Conservation (phyloP, 306 rosid species). For the Glycyrrhiza uralensis region DNA sequence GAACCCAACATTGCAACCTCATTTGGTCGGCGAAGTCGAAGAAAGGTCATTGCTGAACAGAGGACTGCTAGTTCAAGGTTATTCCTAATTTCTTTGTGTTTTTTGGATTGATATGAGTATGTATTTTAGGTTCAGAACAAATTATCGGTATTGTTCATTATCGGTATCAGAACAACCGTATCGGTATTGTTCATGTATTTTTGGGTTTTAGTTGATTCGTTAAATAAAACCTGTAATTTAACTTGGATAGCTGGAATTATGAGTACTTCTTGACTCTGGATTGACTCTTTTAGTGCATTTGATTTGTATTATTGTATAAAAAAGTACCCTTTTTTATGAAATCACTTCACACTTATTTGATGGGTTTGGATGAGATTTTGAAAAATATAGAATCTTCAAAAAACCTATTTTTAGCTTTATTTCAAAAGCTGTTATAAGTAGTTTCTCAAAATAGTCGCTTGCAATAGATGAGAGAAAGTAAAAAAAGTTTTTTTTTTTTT, state of each 20-base stretch:
- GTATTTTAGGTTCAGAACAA: background rate
- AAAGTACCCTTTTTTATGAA: background rate
- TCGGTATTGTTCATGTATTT: conserved; percentile 16
- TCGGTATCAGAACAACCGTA: background rate
- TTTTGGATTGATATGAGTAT: conserved; percentile 20
- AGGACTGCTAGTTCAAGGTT: conserved; percentile 99
- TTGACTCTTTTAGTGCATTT: background rate
- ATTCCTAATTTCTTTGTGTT: conserved; percentile 32
- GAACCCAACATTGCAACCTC: conserved; percentile 97
- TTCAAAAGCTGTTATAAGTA: background rate
- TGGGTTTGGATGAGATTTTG: background rate
- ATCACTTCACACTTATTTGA: background rate
- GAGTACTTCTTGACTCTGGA: background rate
- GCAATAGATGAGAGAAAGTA: background rate
- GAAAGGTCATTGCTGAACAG: conserved; percentile 91
- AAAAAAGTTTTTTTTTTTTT: too few species aligned
- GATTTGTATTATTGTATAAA: background rate
- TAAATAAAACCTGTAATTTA: background rate
- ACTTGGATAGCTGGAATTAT: background rate
- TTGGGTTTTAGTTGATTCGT: too few species aligned
- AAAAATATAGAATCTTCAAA: background rate
- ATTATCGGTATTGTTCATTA: conserved; percentile 8
- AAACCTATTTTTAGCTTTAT: background rate
- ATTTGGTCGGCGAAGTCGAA: conserved; percentile 91
- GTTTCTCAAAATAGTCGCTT: background rate